phyloP scores from a whole-genome alignment of 495 filamentous ascomycete species.

The Penicillium canescens region DNA sequence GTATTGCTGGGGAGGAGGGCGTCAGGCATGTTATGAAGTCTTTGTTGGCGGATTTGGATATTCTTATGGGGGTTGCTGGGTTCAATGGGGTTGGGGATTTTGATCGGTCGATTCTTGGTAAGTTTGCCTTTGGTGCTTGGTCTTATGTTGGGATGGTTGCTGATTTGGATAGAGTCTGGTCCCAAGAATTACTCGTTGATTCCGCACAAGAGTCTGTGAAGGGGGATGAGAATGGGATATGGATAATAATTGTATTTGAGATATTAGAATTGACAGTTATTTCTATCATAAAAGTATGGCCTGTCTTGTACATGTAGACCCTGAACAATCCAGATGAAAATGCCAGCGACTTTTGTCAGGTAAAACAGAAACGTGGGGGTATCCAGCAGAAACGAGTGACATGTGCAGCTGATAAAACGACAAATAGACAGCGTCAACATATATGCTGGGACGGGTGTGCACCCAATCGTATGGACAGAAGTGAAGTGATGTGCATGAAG shows the following conservation, averaged over 20 bases:
- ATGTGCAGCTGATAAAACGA: conserved; percentile 5
- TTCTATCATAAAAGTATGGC: not conserved
- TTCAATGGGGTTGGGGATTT: conserved; percentile 56
- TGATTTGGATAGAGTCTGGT: conserved; percentile 36
- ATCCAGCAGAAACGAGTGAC: conserved; percentile 6
- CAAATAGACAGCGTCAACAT: conserved; percentile 1
- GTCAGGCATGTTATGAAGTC: conserved; percentile 66
- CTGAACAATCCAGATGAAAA: not conserved
- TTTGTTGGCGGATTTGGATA: conserved; percentile 66
- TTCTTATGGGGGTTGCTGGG: conserved; percentile 64
- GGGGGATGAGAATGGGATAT: not conserved
- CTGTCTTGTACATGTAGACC: not conserved
- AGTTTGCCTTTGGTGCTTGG: conserved; percentile 5
- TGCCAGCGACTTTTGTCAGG: not conserved
- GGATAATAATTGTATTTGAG: not conserved
- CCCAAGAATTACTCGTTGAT: conserved; percentile 44
- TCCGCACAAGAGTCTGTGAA: conserved; percentile 35
- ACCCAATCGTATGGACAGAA: conserved; percentile 12
- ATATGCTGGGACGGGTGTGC: not conserved
- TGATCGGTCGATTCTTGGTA: conserved; percentile 39
- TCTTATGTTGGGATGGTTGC: not conserved
- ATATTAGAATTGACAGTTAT: not conserved
- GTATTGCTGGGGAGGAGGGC: conserved; percentile 59
- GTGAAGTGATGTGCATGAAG: conserved; percentile 1
- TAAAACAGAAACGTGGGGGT: not conserved